A percentile compares a stretch with the other conserved stretches of the same genome.
Evolutionary conservation across 2,329 filamentous ascomycete species (phyloP).

Genomic region (Fonsecaea multimorphosa): DNA sequence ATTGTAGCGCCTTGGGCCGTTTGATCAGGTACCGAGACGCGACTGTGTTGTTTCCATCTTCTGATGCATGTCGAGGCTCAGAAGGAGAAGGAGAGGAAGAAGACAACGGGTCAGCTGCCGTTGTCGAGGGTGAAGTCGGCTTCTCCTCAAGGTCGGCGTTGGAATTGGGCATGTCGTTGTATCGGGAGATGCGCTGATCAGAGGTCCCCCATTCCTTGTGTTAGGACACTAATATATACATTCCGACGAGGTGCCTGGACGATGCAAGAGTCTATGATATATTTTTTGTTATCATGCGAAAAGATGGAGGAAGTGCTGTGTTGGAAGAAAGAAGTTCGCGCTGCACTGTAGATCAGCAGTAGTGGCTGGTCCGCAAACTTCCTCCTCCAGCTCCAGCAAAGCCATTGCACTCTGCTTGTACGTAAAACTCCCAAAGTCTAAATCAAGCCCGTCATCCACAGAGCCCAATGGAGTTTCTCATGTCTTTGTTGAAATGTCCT

Average conservation of each 20-base stretch:
- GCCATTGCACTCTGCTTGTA: no score
- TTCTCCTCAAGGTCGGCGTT: slow-evolving; percentile 1
- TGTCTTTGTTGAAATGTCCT: neutral
- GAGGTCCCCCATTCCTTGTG: neutral
- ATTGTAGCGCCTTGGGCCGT: slow-evolving; percentile 51
- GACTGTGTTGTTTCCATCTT: neutral
- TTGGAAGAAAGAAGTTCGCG: neutral
- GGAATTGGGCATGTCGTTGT: neutral
- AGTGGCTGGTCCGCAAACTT: neutral
- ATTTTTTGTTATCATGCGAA: neutral
- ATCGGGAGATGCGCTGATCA: neutral
- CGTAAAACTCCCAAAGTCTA: neutral
- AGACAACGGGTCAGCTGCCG: neutral
- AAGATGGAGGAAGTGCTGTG: neutral
- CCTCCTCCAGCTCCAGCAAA: neutral
- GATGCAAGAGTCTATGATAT: neutral
- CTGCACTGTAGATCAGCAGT: slow-evolving; percentile 1
- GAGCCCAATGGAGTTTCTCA: neutral
- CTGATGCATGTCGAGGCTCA: neutral
- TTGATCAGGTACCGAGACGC: slow-evolving; percentile 41
- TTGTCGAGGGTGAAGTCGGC: neutral
- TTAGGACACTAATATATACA: neutral
- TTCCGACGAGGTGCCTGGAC: neutral
- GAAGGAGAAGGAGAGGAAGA: neutral
- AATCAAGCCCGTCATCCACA: neutral